Evolutionary conservation across 768 basidiomycete genomes (phyloP).

Genomic region (Scleroderma citrinum): DNA sequence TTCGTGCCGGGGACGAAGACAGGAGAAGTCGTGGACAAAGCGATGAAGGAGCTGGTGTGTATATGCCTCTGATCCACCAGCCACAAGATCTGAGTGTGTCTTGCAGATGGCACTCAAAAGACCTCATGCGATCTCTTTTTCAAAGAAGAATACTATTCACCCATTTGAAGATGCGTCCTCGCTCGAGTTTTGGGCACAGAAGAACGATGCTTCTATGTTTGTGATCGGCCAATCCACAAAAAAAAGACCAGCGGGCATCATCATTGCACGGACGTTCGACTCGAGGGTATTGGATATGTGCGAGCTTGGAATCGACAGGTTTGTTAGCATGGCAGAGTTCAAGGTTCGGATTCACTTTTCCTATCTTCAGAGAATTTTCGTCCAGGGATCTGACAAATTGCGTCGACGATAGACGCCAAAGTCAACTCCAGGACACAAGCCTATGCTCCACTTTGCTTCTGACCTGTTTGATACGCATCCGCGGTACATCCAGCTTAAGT

Average conservation of each 20-base stretch:
- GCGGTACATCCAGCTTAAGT: constrained; percentile 87
- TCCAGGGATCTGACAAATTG: neutral
- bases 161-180: constrained; percentile 84
- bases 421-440: constrained; percentile 84
- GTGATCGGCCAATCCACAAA: constrained; percentile 88
- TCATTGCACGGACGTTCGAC: constrained; percentile 84
- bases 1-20: constrained; percentile 88
- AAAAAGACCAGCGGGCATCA: constrained; percentile 85
- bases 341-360: constrained; percentile 50
- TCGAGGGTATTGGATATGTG: constrained; percentile 88
- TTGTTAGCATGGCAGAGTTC: constrained; percentile 73
- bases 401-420: constrained; percentile 63
- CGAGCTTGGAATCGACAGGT: constrained; percentile 84
- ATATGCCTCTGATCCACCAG: neutral
- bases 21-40: constrained; percentile 71
- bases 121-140: constrained; percentile 86
- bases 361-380: neutral
- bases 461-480: constrained; percentile 94
- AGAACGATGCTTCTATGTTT: constrained; percentile 94
- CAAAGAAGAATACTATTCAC: constrained; percentile 85
- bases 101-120: constrained; percentile 88
- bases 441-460: constrained; percentile 93
- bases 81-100: neutral
- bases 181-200: constrained; percentile 86
- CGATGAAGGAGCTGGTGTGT: constrained; percentile 88